Percentiles rank a stretch among this genome's conserved stretches.
Conservation (phyloP, 805 yeast genomes). For the Metschnikowia anglica region DNA sequence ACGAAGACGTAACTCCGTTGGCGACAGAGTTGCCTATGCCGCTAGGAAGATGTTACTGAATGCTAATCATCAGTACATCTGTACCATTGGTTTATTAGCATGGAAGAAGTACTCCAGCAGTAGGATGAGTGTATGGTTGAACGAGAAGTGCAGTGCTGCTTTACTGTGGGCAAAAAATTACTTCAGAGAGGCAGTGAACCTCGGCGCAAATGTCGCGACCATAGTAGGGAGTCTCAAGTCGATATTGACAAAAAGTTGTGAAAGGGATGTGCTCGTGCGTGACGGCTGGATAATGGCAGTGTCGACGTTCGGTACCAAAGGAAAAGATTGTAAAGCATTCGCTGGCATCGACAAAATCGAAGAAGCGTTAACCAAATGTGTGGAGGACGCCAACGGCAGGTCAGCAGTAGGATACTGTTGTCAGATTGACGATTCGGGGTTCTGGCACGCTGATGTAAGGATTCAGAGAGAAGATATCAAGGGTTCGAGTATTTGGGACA, state of each 20-base stretch:
- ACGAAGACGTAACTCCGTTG: not conserved
- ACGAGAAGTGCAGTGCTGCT: not conserved
- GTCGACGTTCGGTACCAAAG: not conserved
- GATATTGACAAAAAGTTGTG: not conserved
- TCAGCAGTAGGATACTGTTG: not conserved
- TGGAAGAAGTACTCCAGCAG: not conserved
- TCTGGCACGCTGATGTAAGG: not conserved
- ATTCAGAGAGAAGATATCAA: not conserved
- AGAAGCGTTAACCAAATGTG: not conserved
- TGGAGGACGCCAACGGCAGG: not conserved
- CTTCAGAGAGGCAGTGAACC: not conserved
- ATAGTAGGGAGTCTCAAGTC: too few relatives aligned
- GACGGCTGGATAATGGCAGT: not conserved
- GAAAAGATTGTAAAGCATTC: not conserved
- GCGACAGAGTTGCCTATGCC: not conserved
- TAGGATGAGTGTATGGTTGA: not conserved
- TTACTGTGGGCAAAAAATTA: not conserved
- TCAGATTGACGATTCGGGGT: not conserved
- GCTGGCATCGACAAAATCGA: not conserved
- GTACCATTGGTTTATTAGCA: not conserved
- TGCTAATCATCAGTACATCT: not conserved
- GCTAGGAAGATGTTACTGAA: not conserved
- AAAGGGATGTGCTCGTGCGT: not conserved
- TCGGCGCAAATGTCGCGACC: not conserved
- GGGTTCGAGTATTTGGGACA: not conserved